These are phyloP conservation scores for Monilinia fructigena DNA, from an alignment of 2,329 filamentous ascomycete genomes.

Conservation along the genomic window DNA sequence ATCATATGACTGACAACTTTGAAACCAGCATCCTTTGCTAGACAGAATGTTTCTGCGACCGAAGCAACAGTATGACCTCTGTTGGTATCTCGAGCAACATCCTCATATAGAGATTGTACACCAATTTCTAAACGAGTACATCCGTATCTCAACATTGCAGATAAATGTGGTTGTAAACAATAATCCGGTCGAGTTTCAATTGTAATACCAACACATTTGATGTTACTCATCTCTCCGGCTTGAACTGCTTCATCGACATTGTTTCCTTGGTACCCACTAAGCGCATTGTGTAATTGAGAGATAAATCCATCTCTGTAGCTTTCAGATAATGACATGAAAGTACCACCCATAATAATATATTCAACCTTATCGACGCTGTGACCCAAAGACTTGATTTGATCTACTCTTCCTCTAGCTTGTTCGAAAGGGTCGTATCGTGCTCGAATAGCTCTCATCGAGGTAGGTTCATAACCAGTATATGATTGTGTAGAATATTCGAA, in stretches of 20 bases:
- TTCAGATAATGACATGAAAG: slow-evolving; percentile 93
- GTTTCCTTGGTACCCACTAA: slow-evolving; percentile 91
- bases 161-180: slow-evolving; percentile 91
- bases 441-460: slow-evolving; percentile 96
- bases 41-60: slow-evolving; percentile 92
- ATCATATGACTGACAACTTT: slow-evolving; percentile 99
- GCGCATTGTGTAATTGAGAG: slow-evolving; percentile 90
- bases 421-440: slow-evolving; percentile 97
- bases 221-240: slow-evolving; percentile 92
- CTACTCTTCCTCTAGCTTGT: slow-evolving; percentile 90
- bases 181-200: slow-evolving; percentile 98
- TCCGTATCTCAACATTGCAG: slow-evolving; percentile 95
- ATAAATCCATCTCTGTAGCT: slow-evolving; percentile 93
- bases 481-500: slow-evolving; percentile 99
- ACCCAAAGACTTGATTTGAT: slow-evolving; percentile 92
- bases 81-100: slow-evolving; percentile 97
- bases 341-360: slow-evolving; percentile 99
- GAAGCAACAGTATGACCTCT: slow-evolving; percentile 93
- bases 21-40: slow-evolving; percentile 97
- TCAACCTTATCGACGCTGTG: slow-evolving; percentile 99
- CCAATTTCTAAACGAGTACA: slow-evolving; percentile 93
- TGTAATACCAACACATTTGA: slow-evolving; percentile 97
- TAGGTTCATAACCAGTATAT: slow-evolving; percentile 97
- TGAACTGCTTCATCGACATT: slow-evolving; percentile 95
- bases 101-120: slow-evolving; percentile 95